Evolutionary conservation across 768 basidiomycete species (phyloP).

Genomic region (Naganishia friedmannii): DNA sequence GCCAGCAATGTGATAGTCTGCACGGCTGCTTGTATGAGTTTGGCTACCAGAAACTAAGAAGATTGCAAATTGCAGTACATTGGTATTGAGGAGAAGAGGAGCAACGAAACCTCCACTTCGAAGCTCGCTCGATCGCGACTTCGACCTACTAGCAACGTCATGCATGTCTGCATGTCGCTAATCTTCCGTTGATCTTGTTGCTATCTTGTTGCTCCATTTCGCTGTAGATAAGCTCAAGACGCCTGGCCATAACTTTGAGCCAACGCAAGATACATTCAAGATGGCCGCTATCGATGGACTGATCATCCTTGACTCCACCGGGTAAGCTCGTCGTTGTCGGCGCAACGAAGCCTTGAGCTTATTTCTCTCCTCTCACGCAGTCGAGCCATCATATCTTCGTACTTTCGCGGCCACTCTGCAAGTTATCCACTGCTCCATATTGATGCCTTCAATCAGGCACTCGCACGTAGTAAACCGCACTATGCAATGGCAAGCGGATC

Average conservation of each 20-base stretch:
- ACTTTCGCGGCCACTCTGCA: slow-evolving; percentile 72
- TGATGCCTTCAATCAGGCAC: slow-evolving; percentile 74
- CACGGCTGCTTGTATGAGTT: too few relatives aligned
- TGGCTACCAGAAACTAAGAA: too few relatives aligned
- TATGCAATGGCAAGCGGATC: background rate
- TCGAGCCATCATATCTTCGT: slow-evolving; percentile 81
- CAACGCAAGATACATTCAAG: background rate
- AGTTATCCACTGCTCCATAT: slow-evolving; percentile 82
- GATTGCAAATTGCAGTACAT: too few relatives aligned
- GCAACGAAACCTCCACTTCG: too few relatives aligned
- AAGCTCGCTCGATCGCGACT: background rate
- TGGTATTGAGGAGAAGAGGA: too few relatives aligned
- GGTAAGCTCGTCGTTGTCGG: slow-evolving; percentile 35
- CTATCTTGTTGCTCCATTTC: background rate
- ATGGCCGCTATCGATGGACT: slow-evolving; percentile 50
- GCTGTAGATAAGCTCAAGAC: background rate
- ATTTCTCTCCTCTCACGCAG: slow-evolving; percentile 36
- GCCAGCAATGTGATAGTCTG: background rate
- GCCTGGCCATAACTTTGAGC: background rate
- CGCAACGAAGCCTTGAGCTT: background rate
- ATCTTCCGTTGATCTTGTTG: too few relatives aligned
- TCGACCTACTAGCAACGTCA: background rate
- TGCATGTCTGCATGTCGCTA: background rate
- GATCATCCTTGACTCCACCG: slow-evolving; percentile 49
- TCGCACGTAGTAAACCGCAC: slow-evolving; percentile 57